phyloP scores from a whole-genome alignment of 805 yeast genomes.

The Lipomyces oligophaga region DNA sequence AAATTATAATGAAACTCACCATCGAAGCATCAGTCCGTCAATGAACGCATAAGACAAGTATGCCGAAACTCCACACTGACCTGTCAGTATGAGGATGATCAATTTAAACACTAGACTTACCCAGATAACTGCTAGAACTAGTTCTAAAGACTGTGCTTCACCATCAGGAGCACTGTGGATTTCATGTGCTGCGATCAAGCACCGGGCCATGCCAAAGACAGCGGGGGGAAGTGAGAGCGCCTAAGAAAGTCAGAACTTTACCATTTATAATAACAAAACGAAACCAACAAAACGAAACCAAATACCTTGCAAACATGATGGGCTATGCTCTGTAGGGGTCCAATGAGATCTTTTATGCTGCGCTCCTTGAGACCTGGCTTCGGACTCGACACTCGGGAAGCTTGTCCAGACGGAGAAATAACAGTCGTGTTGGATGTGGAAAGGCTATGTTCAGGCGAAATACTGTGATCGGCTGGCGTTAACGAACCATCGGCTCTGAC shows the following conservation, averaged over 20 bases:
- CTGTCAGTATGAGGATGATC: no score
- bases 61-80: constrained; percentile 75
- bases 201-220: constrained; percentile 46
- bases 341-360: constrained; percentile 10
- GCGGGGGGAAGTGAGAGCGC: constrained; percentile 72
- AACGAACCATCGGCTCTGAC: background rate
- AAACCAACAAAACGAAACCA: background rate
- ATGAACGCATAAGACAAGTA: constrained; percentile 77
- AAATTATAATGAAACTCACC: constrained; percentile 38
- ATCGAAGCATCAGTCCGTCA: constrained; percentile 85
- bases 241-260: no score
- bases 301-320: constrained; percentile 18
- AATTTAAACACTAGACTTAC: constrained; percentile 20
- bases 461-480: background rate
- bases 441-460: background rate
- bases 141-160: constrained; percentile 65
- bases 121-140: constrained; percentile 78
- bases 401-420: constrained; percentile 1
- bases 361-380: constrained; percentile 14
- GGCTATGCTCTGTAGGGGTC: constrained; percentile 15
- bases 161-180: constrained; percentile 30
- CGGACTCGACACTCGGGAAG: constrained; percentile 10
- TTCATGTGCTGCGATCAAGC: constrained; percentile 38
- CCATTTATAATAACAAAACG: background rate
- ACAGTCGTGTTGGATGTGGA: constrained; percentile 2